Conservation (phyloP, 2,329 filamentous ascomycete species). For the Macrophomina tecta region DNA sequence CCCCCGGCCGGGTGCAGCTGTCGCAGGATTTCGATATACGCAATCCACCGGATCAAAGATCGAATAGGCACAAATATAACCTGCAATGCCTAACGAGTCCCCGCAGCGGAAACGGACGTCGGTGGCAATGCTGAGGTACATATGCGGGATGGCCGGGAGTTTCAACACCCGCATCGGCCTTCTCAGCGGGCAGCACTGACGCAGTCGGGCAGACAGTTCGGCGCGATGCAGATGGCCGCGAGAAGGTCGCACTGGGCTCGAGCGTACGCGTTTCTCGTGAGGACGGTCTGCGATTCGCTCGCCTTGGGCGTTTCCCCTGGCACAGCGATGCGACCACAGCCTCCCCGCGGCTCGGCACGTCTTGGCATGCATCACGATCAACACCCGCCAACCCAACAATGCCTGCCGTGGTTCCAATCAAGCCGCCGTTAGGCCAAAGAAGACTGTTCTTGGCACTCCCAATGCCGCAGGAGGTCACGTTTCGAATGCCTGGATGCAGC, state of each 20-base stretch:
- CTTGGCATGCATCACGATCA: constrained; percentile 13
- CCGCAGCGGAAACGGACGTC: background rate
- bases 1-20: background rate
- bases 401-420: constrained; percentile 25
- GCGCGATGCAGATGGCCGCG: constrained; percentile 12
- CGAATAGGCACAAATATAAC: background rate
- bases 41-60: background rate
- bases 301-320: constrained; percentile 12
- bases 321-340: background rate
- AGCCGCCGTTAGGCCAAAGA: background rate
- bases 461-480: background rate
- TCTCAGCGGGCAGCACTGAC: background rate
- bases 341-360: constrained; percentile 17
- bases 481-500: constrained; percentile 6
- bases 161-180: background rate
- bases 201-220: background rate
- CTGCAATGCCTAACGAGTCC: background rate
- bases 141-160: background rate
- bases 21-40: background rate
- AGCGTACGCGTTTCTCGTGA: constrained; percentile 17
- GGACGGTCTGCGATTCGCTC: constrained; percentile 2
- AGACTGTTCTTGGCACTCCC: constrained; percentile 14
- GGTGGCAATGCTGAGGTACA: background rate
- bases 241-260: background rate
- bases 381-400: background rate